Evolutionary conservation across 306 rosid genomes (phyloP).

Genomic region (Prunus mongolica): DNA sequence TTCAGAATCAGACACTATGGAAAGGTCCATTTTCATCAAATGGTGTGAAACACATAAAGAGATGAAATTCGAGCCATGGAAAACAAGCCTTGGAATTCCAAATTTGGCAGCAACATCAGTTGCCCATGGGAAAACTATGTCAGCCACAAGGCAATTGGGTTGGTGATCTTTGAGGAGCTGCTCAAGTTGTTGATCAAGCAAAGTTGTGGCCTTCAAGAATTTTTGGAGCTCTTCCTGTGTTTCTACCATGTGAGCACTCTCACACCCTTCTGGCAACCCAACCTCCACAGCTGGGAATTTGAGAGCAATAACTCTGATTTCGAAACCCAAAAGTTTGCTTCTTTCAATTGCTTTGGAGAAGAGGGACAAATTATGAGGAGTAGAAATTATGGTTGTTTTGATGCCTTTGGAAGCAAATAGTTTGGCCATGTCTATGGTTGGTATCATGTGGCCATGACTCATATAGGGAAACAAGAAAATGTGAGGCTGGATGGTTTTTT

Average conservation of each 20-base stretch:
- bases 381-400: neutral
- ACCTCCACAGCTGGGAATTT: neutral
- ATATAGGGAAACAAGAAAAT: constrained; percentile 21
- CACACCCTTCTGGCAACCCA: neutral
- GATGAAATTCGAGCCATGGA: constrained; percentile 29
- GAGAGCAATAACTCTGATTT: neutral
- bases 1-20: neutral
- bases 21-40: neutral
- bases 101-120: constrained; percentile 24
- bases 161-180: constrained; percentile 12
- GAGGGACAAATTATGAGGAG: neutral
- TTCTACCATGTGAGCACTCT: neutral
- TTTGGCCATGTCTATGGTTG: constrained; percentile 14
- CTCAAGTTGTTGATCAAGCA: constrained; percentile 9
- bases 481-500: constrained; percentile 6
- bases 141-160: constrained; percentile 31
- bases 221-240: neutral
- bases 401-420: neutral
- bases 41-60: constrained; percentile 11
- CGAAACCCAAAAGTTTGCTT: neutral
- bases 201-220: constrained; percentile 1
- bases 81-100: constrained; percentile 37
- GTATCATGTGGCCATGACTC: constrained; percentile 39
- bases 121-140: constrained; percentile 29
- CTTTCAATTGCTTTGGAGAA: neutral